phyloP scores from a whole-genome alignment of 352 stramenopile species.

The Phytophthora sp. region DNA sequence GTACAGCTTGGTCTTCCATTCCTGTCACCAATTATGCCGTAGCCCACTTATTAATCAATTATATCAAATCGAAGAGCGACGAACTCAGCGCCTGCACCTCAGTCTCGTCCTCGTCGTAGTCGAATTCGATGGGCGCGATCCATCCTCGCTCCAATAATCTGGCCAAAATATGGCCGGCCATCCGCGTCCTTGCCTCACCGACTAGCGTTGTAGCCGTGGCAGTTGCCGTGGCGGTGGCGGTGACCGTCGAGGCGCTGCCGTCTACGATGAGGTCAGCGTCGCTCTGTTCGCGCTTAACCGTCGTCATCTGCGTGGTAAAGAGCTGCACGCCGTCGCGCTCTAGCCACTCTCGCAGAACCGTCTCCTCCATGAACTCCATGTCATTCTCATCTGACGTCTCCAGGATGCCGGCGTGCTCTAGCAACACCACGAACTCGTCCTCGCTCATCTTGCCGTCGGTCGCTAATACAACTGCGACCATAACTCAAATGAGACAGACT shows the following conservation, averaged over 20 bases:
- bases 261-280: conserved; percentile 36
- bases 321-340: conserved; percentile 72
- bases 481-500: conserved; percentile 5
- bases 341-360: conserved; percentile 72
- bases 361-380: conserved; percentile 75
- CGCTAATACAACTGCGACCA: conserved; percentile 14
- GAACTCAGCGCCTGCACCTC: conserved; percentile 32
- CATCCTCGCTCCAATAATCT: conserved; percentile 64
- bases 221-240: conserved; percentile 21
- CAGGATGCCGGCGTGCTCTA: conserved; percentile 80
- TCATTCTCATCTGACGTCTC: conserved; percentile 73
- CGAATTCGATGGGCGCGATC: conserved; percentile 62
- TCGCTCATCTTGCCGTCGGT: conserved; percentile 58
- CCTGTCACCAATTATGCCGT: conserved; percentile 26
- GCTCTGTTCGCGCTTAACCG: conserved; percentile 23
- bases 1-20: conserved; percentile 62
- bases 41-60: not conserved
- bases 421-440: conserved; percentile 86
- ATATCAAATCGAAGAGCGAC: not conserved
- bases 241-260: conserved; percentile 23
- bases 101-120: conserved; percentile 51
- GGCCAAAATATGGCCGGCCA: conserved; percentile 59
- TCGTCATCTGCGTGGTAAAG: conserved; percentile 48
- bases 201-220: conserved; percentile 36
- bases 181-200: conserved; percentile 37